These are phyloP conservation scores for Populus hybrid DNA, from an alignment of 441 rosid genomes.

Conservation along the genomic window DNA sequence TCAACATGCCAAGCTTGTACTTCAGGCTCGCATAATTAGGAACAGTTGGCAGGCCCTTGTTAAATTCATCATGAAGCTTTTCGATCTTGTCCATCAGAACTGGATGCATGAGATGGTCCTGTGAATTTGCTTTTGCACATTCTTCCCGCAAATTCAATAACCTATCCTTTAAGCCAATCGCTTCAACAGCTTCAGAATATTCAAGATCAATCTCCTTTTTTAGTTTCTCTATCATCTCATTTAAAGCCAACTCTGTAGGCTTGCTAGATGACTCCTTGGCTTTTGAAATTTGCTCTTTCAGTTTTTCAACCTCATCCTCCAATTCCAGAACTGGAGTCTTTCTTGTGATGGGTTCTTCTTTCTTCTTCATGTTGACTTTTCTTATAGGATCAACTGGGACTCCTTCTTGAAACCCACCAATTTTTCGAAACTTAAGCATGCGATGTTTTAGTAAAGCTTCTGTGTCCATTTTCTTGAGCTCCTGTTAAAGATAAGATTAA, in stretches of 20 bases:
- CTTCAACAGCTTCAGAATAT: conserved; percentile 57
- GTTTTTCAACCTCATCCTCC: conserved; percentile 58
- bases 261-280: conserved; percentile 59
- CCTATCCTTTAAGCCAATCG: conserved; percentile 57
- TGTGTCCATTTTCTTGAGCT: conserved; percentile 56
- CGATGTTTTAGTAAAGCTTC: conserved; percentile 59
- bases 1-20: conserved; percentile 66
- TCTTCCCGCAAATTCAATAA: conserved; percentile 43
- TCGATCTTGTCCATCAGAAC: conserved; percentile 49
- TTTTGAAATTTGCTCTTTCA: conserved; percentile 58
- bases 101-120: conserved; percentile 59
- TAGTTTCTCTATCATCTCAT: conserved; percentile 64
- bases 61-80: conserved; percentile 62
- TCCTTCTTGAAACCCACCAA: conserved; percentile 64
- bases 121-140: conserved; percentile 44
- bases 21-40: conserved; percentile 58
- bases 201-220: conserved; percentile 69
- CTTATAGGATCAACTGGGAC: conserved; percentile 48
- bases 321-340: conserved; percentile 38
- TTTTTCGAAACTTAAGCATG: conserved; percentile 62
- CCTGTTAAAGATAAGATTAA: conserved; percentile 37
- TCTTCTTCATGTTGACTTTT: conserved; percentile 70
- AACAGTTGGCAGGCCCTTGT: conserved; percentile 42
- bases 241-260: conserved; percentile 46
- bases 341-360: conserved; percentile 34